Base-by-base conservation (phyloP, 1,284 basidiomycete species). In the Leccinum olivaceoglutinosum region DNA sequence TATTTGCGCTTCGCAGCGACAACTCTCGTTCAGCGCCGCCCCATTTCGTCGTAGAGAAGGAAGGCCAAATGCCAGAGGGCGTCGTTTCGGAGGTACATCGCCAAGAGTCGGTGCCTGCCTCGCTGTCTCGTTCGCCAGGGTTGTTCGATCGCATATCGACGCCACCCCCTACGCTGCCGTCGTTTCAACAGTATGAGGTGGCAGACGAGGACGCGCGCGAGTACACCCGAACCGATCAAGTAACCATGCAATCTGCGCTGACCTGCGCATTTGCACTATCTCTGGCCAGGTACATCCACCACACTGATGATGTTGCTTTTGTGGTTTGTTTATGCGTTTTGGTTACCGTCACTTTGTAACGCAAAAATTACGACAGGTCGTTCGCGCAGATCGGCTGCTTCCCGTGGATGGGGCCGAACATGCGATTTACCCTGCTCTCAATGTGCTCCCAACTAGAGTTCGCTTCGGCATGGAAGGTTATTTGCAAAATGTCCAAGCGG, bases 41-140 rank as follows among this genome's bases (percentile, higher is more conserved):
- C 70, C 56, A 70, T 34, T 90, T 85, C 65, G 77, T 84, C 25
- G 84, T 96, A 66, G 92, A 95, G 68, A 84, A 84, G 68, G 83
- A 86, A 0, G 94, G 94, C 2, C 93, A 94, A 75, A 92, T 95
- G 89, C 94, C 93, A 2, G 82, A 84, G 53, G 83, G 85, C 38
- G 81, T 79, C n/a, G 67, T 75, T 6, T 39, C 72, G 2, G 68
- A 75, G 25, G 65, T 64, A 36, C 58, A 64, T 56, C 65, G 67
- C 29, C 70, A 64, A 59, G 65, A 63, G 29, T 69, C 71, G 6
- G 71, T 69, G 14, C 73, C 77, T 4, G 65, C 62, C 51, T 54
- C 62, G 51, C 70, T 62, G 60, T 70, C 61, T 58, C 66, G 62
- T 38, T 69, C 69, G 18, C 64, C 71, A 4, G 18, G 68, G 25